Evolutionary conservation across 345 rosid species (phyloP), one percentile per base, ranked within the genome.

Genomic region (Eucalyptus cloeziana): DNA sequence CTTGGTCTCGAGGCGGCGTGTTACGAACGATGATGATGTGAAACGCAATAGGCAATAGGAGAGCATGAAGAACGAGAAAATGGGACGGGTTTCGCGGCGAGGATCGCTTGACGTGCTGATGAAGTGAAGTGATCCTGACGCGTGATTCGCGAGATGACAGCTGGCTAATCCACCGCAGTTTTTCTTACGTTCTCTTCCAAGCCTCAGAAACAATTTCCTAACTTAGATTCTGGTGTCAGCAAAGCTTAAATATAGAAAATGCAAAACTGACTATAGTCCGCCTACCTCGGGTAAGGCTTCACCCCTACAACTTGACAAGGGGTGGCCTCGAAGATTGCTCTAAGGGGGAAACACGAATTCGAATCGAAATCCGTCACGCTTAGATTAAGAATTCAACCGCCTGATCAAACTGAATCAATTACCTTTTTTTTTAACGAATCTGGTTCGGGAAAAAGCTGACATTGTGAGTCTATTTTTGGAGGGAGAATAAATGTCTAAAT

Each of bases 391-490:
- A 16, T 16, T 33, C 5, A 1, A 69, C 7, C 4, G 1, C 7
- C 13, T 1, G 4, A 69, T 8, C 44, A 37, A 37, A 2, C 7
- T 2, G 0, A 33, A 69, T 33, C 80, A 33, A 33, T 69, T 16
- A 69, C 9, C 4, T 7, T 17, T 5, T 15, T 5, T 7, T 4
- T 69, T 0, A 4, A 4, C 0, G 13, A 69, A 69, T 33, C 2
- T 33, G 21, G 13, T 16, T 69, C 33, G 22, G 8, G 13, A 8
- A 69, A 37, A 69, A 69, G 11, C 5, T 8, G 4, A 11, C 13
- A 33, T 33, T 33, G 22, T 16, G 44, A 44, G 44, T 17, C 44
- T 17, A 17, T 33, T 0, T 33, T 69, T 19, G 24, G 7, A 33
- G 44, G 7, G 80, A 33, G 43, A 69, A 69, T 33, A 10, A 6